Percentiles rank a stretch among this genome's conserved stretches.
Evolutionary conservation across 2,329 filamentous ascomycete species (phyloP).

Genomic region (Alternaria brassicicola): DNA sequence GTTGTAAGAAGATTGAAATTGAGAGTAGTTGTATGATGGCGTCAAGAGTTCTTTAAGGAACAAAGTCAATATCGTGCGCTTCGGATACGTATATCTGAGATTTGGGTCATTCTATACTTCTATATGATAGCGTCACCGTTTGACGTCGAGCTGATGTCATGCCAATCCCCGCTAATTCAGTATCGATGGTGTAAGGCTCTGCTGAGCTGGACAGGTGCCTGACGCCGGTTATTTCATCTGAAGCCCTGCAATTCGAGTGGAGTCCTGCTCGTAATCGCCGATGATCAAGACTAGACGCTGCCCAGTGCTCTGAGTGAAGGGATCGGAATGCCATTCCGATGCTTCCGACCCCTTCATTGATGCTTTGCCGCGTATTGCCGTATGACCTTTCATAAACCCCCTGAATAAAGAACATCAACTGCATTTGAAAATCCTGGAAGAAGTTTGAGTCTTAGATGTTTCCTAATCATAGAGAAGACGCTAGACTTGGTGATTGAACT

Average conservation of each 20-base stretch:
- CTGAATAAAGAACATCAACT: neutral
- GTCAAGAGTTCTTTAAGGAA: neutral
- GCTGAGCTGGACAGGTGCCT: slow-evolving; percentile 1
- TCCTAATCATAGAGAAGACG: neutral
- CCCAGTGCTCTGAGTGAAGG: neutral
- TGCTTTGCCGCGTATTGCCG: neutral
- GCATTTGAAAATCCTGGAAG: neutral
- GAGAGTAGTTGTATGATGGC: neutral
- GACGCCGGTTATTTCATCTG: neutral
- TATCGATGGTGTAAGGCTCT: neutral
- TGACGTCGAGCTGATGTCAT: slow-evolving; percentile 27
- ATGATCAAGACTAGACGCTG: neutral
- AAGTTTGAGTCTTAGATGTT: rapidly evolving
- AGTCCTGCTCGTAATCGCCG: slow-evolving; percentile 1
- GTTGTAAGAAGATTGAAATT: neutral
- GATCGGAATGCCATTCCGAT: neutral
- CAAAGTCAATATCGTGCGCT: neutral
- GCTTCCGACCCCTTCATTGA: neutral
- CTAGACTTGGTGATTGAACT: neutral
- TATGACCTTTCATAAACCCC: neutral
- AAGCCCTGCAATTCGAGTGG: neutral
- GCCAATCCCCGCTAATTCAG: neutral
- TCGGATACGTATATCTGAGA: neutral
- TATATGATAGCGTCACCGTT: slow-evolving; percentile 18
- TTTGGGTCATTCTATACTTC: neutral